Evolutionary conservation across 2,329 filamentous ascomycete species (phyloP).

Genomic region (Cytospora schulzeri): DNA sequence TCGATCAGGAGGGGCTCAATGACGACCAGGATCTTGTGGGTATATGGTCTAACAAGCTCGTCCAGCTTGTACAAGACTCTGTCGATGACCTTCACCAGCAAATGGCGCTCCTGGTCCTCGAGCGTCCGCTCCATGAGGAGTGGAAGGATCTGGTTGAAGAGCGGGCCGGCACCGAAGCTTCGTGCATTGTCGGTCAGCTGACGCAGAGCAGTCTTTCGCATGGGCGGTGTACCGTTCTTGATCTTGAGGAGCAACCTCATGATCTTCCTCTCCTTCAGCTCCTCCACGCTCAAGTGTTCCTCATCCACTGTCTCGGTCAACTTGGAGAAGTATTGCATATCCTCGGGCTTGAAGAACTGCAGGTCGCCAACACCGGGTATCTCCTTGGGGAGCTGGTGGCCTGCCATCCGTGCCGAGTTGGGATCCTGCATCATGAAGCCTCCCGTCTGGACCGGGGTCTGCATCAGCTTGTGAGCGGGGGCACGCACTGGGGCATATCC

Average conservation of each 20-base stretch:
- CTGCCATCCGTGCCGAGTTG: constrained; percentile 77
- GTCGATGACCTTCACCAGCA: constrained; percentile 98
- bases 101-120: constrained; percentile 95
- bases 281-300: constrained; percentile 87
- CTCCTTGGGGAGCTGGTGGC: constrained; percentile 90
- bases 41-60: constrained; percentile 91
- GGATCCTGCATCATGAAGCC: constrained; percentile 99
- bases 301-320: constrained; percentile 93
- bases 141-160: constrained; percentile 97
- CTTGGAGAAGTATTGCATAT: constrained; percentile 99
- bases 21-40: constrained; percentile 97
- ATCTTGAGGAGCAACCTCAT: constrained; percentile 96
- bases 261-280: constrained; percentile 97
- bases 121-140: constrained; percentile 97
- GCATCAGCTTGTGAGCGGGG: constrained; percentile 72
- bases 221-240: constrained; percentile 98
- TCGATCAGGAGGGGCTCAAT: constrained; percentile 99
- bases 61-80: constrained; percentile 98
- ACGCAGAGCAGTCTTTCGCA: constrained; percentile 96
- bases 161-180: constrained; percentile 87
- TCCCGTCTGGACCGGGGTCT: constrained; percentile 71
- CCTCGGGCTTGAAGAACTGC: constrained; percentile 97
- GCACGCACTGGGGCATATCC: constrained; percentile 86
- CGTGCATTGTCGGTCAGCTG: constrained; percentile 97
- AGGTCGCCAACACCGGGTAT: constrained; percentile 95